These are phyloP conservation scores for Jamesozyma piceae DNA, from an alignment of 805 yeast genomes.

Conservation along the genomic window DNA sequence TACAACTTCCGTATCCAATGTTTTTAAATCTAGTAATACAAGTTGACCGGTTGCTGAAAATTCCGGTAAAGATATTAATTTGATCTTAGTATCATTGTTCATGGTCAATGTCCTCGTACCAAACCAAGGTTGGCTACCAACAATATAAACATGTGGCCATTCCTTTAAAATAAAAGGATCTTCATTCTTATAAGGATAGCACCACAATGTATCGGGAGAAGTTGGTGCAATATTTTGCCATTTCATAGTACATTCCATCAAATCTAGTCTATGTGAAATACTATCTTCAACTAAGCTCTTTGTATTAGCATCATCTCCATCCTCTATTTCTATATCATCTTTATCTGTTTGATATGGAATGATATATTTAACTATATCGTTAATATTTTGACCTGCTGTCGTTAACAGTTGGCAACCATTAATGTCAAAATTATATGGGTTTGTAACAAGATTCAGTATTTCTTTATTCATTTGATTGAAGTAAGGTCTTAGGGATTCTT, in stretches of 20 bases:
- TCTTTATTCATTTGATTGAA: conserved; percentile 34
- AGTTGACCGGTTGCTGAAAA: conserved; percentile 58
- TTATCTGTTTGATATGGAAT: conserved; percentile 34
- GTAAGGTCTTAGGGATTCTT: conserved; percentile 33
- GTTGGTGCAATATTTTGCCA: conserved; percentile 92
- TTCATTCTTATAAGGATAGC: conserved; percentile 65
- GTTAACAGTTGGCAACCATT: conserved; percentile 54
- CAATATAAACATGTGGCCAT: conserved; percentile 79
- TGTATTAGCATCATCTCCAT: conserved; percentile 3
- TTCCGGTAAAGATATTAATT: conserved; percentile 59
- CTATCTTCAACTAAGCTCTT: conserved; percentile 6
- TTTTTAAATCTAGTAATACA: conserved; percentile 50
- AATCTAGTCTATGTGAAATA: conserved; percentile 34
- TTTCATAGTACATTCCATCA: conserved; percentile 56
- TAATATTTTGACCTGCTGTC: conserved; percentile 76
- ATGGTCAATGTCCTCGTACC: conserved; percentile 37
- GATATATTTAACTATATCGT: conserved; percentile 65
- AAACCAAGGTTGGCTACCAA: conserved; percentile 70
- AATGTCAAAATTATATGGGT: conserved; percentile 65
- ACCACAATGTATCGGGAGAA: conserved; percentile 90
- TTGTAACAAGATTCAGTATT: conserved; percentile 39
- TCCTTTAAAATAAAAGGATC: conserved; percentile 81
- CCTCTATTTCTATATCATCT: conserved; percentile 17
- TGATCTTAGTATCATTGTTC: conserved; percentile 31
- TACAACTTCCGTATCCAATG: conserved; percentile 47